phyloP scores from a whole-genome alignment of 2,329 filamentous ascomycete species.

The Emericellopsis atlantica region DNA sequence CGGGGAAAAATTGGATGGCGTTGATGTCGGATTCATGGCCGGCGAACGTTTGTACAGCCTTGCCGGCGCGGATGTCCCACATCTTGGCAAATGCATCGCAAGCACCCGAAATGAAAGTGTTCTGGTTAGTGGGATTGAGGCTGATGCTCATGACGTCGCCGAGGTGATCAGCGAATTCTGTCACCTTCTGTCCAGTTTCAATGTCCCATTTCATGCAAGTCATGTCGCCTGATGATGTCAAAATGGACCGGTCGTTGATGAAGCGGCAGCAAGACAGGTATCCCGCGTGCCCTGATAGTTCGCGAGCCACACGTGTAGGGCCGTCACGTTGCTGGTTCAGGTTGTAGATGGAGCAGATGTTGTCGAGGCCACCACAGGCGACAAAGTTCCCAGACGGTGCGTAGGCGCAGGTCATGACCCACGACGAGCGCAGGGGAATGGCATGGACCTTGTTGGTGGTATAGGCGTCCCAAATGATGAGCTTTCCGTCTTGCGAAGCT shows the following conservation, averaged over 20 bases:
- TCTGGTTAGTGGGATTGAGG: constrained; percentile 97
- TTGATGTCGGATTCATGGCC: constrained; percentile 99
- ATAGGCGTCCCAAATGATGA: constrained; percentile 99
- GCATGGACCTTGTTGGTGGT: constrained; percentile 99
- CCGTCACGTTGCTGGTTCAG: constrained; percentile 87
- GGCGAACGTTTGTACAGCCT: constrained; percentile 96
- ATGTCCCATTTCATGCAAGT: constrained; percentile 99
- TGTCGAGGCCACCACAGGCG: constrained; percentile 95
- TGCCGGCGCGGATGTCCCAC: constrained; percentile 97
- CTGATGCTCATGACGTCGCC: constrained; percentile 99
- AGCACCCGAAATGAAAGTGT: constrained; percentile 97
- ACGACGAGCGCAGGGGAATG: constrained; percentile 91
- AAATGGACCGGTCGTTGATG: constrained; percentile 94
- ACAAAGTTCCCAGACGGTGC: constrained; percentile 97
- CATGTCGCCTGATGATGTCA: constrained; percentile 98
- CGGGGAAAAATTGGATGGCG: constrained; percentile 98
- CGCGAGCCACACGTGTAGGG: constrained; percentile 89
- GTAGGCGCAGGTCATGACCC: constrained; percentile 99
- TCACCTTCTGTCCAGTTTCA: constrained; percentile 92
- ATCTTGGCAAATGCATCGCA: constrained; percentile 98
- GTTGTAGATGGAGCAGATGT: constrained; percentile 99
- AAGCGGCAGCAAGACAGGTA: constrained; percentile 98
- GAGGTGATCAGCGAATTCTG: constrained; percentile 95
- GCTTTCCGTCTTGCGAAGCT: constrained; percentile 95
- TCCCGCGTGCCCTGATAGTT: constrained; percentile 91